A percentile compares a stretch with the other conserved stretches of the same genome.
Evolutionary conservation across 257 asterid genomes (phyloP).

Genomic region (Nicotiana otophora): DNA sequence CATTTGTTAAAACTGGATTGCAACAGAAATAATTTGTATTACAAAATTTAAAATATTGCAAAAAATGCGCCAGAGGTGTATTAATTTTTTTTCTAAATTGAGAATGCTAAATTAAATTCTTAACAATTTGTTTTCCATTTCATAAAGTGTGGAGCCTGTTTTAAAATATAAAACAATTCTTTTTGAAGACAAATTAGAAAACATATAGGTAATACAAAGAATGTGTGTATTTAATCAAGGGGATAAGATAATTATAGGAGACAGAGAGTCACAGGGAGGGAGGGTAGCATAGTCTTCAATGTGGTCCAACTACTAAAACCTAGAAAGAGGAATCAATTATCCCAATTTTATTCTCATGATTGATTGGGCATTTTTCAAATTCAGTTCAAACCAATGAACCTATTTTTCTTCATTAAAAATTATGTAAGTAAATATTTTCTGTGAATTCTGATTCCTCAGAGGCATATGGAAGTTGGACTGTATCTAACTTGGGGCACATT

Average conservation of each 20-base stretch:
- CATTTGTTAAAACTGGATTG: too few relatives aligned
- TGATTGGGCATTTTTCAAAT: background rate
- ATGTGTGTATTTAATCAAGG: background rate
- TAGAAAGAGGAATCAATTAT: slow-evolving; percentile 10
- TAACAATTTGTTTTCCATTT: too few relatives aligned
- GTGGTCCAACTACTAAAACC: slow-evolving; percentile 11
- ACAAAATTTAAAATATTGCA: too few relatives aligned
- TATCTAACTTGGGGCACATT: slow-evolving; percentile 2
- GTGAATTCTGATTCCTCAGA: background rate
- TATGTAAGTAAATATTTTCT: background rate
- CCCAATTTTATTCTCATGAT: slow-evolving; percentile 10
- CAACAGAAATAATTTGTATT: too few relatives aligned
- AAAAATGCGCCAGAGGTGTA: background rate
- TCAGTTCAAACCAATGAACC: slow-evolving; percentile 7
- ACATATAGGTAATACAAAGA: background rate
- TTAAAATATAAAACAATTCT: background rate
- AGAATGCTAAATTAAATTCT: background rate
- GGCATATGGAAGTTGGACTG: background rate
- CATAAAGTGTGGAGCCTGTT: background rate
- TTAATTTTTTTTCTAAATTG: background rate
- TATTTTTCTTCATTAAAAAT: background rate
- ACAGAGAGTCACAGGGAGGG: background rate
- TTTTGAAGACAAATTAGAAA: background rate
- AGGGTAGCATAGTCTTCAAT: slow-evolving; percentile 2
- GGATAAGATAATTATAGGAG: background rate